Percentiles rank a stretch among this genome's conserved stretches.
Conservation (phyloP, 2,329 filamentous ascomycete species). For the Colletotrichum horii region DNA sequence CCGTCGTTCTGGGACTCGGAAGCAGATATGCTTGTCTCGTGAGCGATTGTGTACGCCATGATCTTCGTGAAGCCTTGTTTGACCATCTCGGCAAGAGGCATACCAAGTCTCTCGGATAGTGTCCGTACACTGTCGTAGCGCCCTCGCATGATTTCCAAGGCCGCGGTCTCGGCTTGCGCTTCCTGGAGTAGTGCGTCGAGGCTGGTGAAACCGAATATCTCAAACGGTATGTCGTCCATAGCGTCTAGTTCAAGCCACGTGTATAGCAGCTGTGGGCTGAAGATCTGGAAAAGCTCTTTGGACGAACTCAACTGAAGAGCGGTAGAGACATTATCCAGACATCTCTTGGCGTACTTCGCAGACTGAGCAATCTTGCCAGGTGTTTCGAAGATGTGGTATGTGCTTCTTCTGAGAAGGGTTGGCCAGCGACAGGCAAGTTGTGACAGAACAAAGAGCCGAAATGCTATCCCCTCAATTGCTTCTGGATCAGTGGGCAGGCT, state of each 20-base stretch:
- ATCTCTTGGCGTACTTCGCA: slow-evolving; percentile 73
- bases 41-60: slow-evolving; percentile 83
- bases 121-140: slow-evolving; percentile 67
- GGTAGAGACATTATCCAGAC: slow-evolving; percentile 69
- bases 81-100: slow-evolving; percentile 63
- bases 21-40: slow-evolving; percentile 65
- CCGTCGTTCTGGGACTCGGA: slow-evolving; percentile 58
- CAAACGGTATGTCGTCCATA: slow-evolving; percentile 77
- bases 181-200: slow-evolving; percentile 73
- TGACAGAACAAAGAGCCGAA: slow-evolving; percentile 78
- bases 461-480: slow-evolving; percentile 81
- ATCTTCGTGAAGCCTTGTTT: slow-evolving; percentile 75
- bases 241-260: slow-evolving; percentile 80
- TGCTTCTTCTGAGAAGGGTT: slow-evolving; percentile 82
- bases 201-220: slow-evolving; percentile 80
- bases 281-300: slow-evolving; percentile 78
- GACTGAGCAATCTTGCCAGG: slow-evolving; percentile 74
- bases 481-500: slow-evolving; percentile 76
- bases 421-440: slow-evolving; percentile 84
- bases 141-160: slow-evolving; percentile 82
- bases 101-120: slow-evolving; percentile 63
- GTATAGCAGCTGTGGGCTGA: slow-evolving; percentile 86
- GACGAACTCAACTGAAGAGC: slow-evolving; percentile 70
- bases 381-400: slow-evolving; percentile 94
- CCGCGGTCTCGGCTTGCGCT: slow-evolving; percentile 78